These are phyloP conservation scores for Cystobasidium onofrii DNA, from an alignment of 768 basidiomycete genomes.

Conservation along the genomic window DNA sequence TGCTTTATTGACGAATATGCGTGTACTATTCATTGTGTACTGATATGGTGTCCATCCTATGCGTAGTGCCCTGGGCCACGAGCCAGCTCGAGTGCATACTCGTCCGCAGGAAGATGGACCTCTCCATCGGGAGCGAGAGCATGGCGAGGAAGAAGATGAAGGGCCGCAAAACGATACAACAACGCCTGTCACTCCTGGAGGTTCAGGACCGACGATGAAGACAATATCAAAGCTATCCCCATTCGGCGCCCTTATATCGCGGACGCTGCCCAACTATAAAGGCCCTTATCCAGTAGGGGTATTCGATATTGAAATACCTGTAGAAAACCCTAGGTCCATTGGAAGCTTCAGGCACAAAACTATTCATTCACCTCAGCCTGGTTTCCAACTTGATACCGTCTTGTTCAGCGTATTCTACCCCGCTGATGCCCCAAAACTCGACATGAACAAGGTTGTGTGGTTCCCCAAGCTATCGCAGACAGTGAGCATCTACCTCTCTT, in stretches of 20 bases:
- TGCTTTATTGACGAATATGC: too few species aligned
- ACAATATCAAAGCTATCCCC: conserved; percentile 36
- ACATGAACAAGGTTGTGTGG: conserved; percentile 20
- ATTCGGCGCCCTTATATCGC: conserved; percentile 43
- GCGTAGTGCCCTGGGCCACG: not conserved
- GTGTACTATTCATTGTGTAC: not conserved
- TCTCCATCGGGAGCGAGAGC: not conserved
- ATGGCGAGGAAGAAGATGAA: not conserved
- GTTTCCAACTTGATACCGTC: conserved; percentile 33
- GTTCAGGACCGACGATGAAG: not conserved
- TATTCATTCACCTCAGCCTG: not conserved
- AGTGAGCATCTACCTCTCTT: not conserved
- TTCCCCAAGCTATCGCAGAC: conserved; percentile 33
- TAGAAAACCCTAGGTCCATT: conserved; percentile 45
- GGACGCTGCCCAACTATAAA: conserved; percentile 44
- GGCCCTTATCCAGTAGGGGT: conserved; percentile 45
- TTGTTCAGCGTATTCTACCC: conserved; percentile 39
- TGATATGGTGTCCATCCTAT: not conserved
- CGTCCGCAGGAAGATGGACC: not conserved
- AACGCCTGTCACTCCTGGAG: not conserved
- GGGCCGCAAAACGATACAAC: not conserved
- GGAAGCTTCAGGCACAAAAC: not conserved
- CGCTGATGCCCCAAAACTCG: not conserved
- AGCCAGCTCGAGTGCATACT: not conserved
- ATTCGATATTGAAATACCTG: conserved; percentile 45